phyloP scores from a whole-genome alignment of 2,329 filamentous ascomycete genomes.

The Paracamarosporium sp. region DNA sequence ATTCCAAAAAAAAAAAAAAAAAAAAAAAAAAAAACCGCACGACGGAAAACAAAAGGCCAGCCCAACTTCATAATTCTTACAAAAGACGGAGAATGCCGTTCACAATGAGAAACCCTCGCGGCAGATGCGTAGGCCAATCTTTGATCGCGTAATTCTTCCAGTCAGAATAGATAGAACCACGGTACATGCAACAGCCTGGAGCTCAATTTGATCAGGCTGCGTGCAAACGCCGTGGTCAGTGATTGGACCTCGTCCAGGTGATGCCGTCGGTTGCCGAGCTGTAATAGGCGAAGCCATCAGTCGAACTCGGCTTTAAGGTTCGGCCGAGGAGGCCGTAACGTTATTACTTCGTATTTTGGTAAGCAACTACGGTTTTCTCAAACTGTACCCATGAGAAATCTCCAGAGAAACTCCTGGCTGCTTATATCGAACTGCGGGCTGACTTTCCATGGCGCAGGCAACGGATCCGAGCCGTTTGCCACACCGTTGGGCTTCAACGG shows the following conservation, averaged over 20 bases:
- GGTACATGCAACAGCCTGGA: too few relatives aligned
- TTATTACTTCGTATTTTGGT: neutral
- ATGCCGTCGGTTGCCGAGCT: slow-evolving; percentile 1
- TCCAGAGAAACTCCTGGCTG: slow-evolving; percentile 42
- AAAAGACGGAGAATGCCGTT: too few relatives aligned
- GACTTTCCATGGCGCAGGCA: slow-evolving; percentile 37
- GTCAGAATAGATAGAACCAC: too few relatives aligned
- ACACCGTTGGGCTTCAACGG: slow-evolving; percentile 34
- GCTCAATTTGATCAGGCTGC: neutral
- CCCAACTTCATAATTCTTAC: too few relatives aligned
- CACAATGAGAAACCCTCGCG: too few relatives aligned
- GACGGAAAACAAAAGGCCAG: too few relatives aligned
- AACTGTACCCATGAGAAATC: slow-evolving; percentile 39
- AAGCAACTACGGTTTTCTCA: slow-evolving; percentile 16
- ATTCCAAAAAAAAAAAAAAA: too few relatives aligned
- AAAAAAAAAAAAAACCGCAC: too few relatives aligned
- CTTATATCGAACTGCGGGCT: slow-evolving; percentile 38
- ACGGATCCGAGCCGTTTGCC: slow-evolving; percentile 29
- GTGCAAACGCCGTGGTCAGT: neutral
- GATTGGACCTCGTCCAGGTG: neutral
- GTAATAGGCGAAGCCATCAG: neutral
- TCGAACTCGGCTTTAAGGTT: neutral
- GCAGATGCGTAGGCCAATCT: too few relatives aligned
- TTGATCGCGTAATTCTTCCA: too few relatives aligned
- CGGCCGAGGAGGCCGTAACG: neutral